Evolutionary conservation across 345 rosid species (phyloP).

Genomic region (Alliaria petiolata): DNA sequence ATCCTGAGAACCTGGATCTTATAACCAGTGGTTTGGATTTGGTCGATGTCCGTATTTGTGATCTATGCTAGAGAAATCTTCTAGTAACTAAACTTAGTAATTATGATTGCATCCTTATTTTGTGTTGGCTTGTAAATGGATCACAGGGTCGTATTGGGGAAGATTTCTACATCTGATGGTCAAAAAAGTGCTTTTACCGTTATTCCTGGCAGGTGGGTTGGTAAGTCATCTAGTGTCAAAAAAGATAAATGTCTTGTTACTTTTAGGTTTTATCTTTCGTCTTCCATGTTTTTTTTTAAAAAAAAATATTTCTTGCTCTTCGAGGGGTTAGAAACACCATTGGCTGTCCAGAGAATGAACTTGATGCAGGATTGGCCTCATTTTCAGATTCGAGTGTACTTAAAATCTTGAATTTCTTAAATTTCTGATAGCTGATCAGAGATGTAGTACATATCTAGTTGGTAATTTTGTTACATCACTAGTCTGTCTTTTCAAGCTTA

Average conservation of each 20-base stretch:
- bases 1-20: slow-evolving; percentile 5
- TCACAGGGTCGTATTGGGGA: slow-evolving; percentile 98
- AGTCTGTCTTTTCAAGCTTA: neutral
- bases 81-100: slow-evolving; percentile 31
- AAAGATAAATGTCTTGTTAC: neutral
- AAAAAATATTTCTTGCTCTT: too few relatives aligned
- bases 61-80: slow-evolving; percentile 23
- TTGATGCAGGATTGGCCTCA: slow-evolving; percentile 2
- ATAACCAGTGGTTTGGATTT: slow-evolving; percentile 18
- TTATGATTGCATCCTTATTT: slow-evolving; percentile 32
- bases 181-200: slow-evolving; percentile 79
- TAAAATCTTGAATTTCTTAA: neutral
- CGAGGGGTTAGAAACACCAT: neutral
- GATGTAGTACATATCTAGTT: neutral
- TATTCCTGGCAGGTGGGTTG: slow-evolving; percentile 92
- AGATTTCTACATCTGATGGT: slow-evolving; percentile 86
- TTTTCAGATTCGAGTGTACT: neutral
- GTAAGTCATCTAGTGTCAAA: slow-evolving; percentile 53
- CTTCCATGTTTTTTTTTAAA: too few relatives aligned
- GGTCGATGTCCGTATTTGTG: slow-evolving; percentile 7
- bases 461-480: neutral
- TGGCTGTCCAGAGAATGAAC: neutral
- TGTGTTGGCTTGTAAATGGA: slow-evolving; percentile 46
- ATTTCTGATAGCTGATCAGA: slow-evolving; percentile 3
- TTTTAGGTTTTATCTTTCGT: slow-evolving; percentile 3